Base-by-base conservation (phyloP, 176 grass and related monocot genomes). In the Canna indica region DNA sequence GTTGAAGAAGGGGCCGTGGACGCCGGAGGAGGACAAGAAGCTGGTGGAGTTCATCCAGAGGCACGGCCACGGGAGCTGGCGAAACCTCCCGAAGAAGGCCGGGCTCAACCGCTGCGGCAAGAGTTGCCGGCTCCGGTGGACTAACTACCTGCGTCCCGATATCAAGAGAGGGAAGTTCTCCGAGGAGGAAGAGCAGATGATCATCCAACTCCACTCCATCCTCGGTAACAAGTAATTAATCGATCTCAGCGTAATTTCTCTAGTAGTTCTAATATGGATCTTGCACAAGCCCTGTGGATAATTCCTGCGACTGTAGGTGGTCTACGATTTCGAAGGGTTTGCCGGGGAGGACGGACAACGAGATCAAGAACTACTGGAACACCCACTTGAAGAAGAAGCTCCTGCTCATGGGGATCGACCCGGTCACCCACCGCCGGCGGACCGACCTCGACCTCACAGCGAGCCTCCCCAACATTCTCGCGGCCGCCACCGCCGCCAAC, bases 381-480 rank as follows among this genome's bases (percentile, higher is more conserved):
- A 73, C 71, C n/a, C 85, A 78, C 32, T 85, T 91, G 46, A 75
- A 84, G 24, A 91, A 91, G 88, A 94, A 84, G 81, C 86, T 94
- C 50, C 22, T 77, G 27, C 64, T 80, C 32, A 82, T 79, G 69
- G 81, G 86, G 25, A 30, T 94, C 46, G 86, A 94, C 79, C 90
- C 90, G 0, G 83, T 78, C 63, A 94, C 86, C 3, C 90, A 94
- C 77, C 70, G 74, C 28, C 78, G 60, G 0, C 57, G 88, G 57
- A 75, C 78, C 2, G 48, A 80, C 47, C 68, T 80, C 3, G 77
- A 58, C 24, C 24, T 73, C 2, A 33, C 60, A 1, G 8, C 53
- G 0, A 59, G 24, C 24, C 33, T 36, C 28, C 48, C 70, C 61
- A 1, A 11, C 68, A 24, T 35, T 18, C 25, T 75, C 22, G 62